A percentile compares a stretch with the other conserved stretches of the same genome.
Conservation (phyloP, 2,329 filamentous ascomycete species). For the Ophiostoma perfectum region DNA sequence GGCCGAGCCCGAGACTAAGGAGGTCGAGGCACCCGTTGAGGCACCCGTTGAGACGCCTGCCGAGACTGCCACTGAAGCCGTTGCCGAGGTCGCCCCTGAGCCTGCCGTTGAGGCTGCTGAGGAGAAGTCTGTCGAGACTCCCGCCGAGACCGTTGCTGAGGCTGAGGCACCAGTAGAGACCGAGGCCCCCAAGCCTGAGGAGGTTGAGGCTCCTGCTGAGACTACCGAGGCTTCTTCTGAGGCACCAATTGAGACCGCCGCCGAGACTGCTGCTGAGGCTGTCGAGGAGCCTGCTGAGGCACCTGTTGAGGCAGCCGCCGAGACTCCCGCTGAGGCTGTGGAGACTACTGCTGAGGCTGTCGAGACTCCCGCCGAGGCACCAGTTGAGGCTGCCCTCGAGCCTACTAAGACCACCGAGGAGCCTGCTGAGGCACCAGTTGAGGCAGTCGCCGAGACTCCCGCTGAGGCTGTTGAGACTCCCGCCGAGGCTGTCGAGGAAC, state of each 20-base stretch:
- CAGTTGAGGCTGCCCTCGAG: neutral
- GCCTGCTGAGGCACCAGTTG: neutral
- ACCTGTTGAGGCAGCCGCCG: neutral
- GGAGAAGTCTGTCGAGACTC: neutral
- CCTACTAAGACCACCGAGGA: neutral
- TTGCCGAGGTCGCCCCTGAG: neutral
- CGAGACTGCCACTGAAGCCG: constrained; percentile 2
- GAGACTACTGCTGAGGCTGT: neutral
- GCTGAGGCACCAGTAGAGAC: constrained; percentile 10
- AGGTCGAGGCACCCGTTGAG: neutral
- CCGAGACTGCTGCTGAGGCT: neutral
- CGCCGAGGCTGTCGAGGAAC: neutral
- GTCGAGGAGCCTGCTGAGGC: neutral
- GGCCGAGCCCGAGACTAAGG: neutral
- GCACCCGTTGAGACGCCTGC: neutral
- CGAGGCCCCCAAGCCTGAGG: neutral
- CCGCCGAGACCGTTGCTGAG: neutral
- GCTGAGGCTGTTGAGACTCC: neutral
- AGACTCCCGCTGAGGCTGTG: neutral
- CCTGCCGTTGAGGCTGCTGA: neutral
- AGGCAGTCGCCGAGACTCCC: neutral
- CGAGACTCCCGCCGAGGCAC: neutral
- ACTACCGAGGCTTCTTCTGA: neutral
- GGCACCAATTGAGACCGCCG: neutral
- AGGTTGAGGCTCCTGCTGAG: neutral